Percentiles rank a stretch among this genome's conserved stretches.
Conservation (phyloP, 257 asterid species). For the Solanum pinnatisectum region DNA sequence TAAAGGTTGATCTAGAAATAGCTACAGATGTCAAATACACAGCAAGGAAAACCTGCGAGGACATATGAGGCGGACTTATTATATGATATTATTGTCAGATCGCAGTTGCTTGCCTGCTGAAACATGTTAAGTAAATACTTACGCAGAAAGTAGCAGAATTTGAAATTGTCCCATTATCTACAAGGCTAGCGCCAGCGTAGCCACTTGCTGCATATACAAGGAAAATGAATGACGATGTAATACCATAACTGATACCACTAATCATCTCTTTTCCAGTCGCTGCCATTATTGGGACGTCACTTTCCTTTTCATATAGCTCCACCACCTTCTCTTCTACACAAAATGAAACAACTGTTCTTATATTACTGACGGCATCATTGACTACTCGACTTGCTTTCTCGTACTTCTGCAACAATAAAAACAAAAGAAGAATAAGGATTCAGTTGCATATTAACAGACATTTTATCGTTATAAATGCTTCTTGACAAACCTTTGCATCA, state of each 20-base stretch:
- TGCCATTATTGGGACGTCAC: conserved; percentile 37
- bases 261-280: conserved; percentile 39
- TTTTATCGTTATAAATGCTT: too few relatives aligned
- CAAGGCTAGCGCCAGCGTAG: conserved; percentile 57
- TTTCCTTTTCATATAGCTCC: conserved; percentile 41
- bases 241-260: conserved; percentile 37
- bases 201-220: conserved; percentile 39
- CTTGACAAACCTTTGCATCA: conserved; percentile 41
- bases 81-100: not conserved
- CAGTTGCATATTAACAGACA: too few relatives aligned
- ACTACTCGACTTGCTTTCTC: conserved; percentile 70
- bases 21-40: conserved; percentile 41
- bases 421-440: too few relatives aligned
- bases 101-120: not conserved
- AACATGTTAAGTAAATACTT: not conserved
- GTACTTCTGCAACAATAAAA: conserved; percentile 26
- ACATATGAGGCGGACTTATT: not conserved
- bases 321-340: conserved; percentile 54
- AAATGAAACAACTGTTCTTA: conserved; percentile 61
- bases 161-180: conserved; percentile 34
- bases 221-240: conserved; percentile 31
- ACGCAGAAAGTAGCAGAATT: conserved; percentile 37
- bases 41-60: conserved; percentile 49
- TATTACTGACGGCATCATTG: conserved; percentile 58
- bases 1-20: conserved; percentile 50